Conservation (phyloP, 257 asterid genomes). For the Sherardia arvensis region DNA sequence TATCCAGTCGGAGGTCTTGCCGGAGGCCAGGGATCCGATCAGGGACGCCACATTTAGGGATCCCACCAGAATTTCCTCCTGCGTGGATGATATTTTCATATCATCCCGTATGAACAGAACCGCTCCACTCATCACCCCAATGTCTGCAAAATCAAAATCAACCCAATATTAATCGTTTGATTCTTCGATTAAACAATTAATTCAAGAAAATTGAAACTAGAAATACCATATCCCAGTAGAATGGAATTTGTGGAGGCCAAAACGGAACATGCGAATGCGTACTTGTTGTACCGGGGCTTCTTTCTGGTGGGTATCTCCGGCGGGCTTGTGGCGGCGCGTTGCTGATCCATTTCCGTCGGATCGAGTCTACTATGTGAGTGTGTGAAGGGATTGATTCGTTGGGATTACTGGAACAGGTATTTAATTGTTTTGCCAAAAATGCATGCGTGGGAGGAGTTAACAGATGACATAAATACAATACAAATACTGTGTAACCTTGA, state of each 20-base stretch:
- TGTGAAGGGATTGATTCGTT: neutral
- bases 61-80: conserved; percentile 61
- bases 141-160: conserved; percentile 27
- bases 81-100: conserved; percentile 41
- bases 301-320: neutral
- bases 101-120: conserved; percentile 52
- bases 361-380: neutral
- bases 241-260: conserved; percentile 81
- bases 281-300: conserved; percentile 31
- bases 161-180: neutral
- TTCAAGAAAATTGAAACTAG: neutral
- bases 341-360: neutral
- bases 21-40: conserved; percentile 66
- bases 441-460: neutral
- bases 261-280: conserved; percentile 62
- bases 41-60: conserved; percentile 53
- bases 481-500: neutral
- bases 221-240: conserved; percentile 70
- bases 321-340: neutral
- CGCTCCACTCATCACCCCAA: conserved; percentile 90
- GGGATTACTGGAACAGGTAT: neutral
- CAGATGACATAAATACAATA: neutral
- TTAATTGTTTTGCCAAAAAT: too few relatives aligned
- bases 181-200: neutral
- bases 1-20: conserved; percentile 72